Evolutionary conservation across 495 filamentous ascomycete genomes (phyloP), one percentile per base, ranked within the genome.

Genomic region (Penicillium canescens): DNA sequence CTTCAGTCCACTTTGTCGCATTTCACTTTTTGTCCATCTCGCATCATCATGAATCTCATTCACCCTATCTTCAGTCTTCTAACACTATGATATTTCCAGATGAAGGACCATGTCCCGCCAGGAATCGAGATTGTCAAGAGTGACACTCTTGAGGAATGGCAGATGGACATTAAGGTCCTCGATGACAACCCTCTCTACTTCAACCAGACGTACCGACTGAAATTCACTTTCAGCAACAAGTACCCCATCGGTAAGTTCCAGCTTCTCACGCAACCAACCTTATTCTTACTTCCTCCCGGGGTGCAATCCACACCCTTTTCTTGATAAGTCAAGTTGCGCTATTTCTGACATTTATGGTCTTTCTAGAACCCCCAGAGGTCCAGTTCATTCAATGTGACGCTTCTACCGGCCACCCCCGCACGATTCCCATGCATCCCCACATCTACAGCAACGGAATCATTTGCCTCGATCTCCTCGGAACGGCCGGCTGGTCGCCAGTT

Each of bases 361-460:
- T 28, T 34, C 43, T 58, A 91, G 90, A 97, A 78, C 87, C 93
- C 4, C 94, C 94, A 12, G 94, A 98, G 77, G 92, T 96, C 42
- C 87, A 86, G 50, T 98, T 98, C 67, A 80, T 90, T 42, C 75
- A 82, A 57, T 68, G 82, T 48, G 42, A 69, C 12, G 35, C 43
- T 31, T 42, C 67, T 6, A 65, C 82, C 36, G 72, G 82, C 36
- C 68, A 72, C 1, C 68, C 66, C 20, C 85, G 87, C 42, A 81
- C 87, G 5, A 94, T 98, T 58, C 94, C 94, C 1, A 94, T 96
- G 63, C 94, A 98, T 60, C 94, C 94, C 1, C 94, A 98, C 75
- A 89, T 98, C 67, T 98, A 98, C 72, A 92, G 88, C 56, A 98
- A 98, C 69, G 94, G 94, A 46, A 92, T 96, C 67, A 98, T 98